A percentile compares a stretch with the other conserved stretches of the same genome.
Conservation (phyloP, 164 flowering plant species). For the Vitis labrusca region DNA sequence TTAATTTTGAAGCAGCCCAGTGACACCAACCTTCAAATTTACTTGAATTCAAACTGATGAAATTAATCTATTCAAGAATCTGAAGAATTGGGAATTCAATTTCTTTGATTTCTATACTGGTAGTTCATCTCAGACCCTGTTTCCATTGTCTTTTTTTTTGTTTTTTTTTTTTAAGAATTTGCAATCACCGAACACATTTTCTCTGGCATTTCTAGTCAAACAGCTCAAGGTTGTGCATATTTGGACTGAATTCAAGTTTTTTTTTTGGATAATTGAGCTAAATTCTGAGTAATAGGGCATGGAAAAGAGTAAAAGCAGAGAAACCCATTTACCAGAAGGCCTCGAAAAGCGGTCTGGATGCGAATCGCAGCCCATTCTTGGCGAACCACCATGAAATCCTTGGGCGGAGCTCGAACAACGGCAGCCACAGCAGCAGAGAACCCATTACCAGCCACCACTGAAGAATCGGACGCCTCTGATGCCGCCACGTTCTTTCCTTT, state of each 20-base stretch:
- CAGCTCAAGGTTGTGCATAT: neutral
- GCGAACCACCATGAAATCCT: constrained; percentile 67
- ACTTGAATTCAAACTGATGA: too few relatives aligned
- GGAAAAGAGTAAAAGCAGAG: neutral
- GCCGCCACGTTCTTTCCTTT: constrained; percentile 30
- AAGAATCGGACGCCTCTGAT: constrained; percentile 51
- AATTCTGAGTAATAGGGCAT: neutral
- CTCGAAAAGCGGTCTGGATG: constrained; percentile 88
- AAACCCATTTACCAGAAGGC: constrained; percentile 62
- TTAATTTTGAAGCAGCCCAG: too few relatives aligned
- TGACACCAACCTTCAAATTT: too few relatives aligned
- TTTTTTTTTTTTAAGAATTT: too few relatives aligned
- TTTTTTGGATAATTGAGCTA: neutral
- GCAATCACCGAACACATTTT: too few relatives aligned
- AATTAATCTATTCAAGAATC: too few relatives aligned
- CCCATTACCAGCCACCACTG: constrained; percentile 34
- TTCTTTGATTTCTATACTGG: too few relatives aligned
- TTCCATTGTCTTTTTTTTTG: too few relatives aligned
- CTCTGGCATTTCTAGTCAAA: neutral
- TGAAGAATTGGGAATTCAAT: too few relatives aligned
- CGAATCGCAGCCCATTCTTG: constrained; percentile 95
- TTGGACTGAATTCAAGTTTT: neutral
- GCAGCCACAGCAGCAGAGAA: constrained; percentile 71
- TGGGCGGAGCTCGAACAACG: constrained; percentile 70
- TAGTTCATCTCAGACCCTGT: too few relatives aligned